A percentile compares a stretch with the other conserved stretches of the same genome.
These are phyloP conservation scores for Pythium diclinum DNA, from an alignment of 352 stramenopile species.

Conservation along the genomic window DNA sequence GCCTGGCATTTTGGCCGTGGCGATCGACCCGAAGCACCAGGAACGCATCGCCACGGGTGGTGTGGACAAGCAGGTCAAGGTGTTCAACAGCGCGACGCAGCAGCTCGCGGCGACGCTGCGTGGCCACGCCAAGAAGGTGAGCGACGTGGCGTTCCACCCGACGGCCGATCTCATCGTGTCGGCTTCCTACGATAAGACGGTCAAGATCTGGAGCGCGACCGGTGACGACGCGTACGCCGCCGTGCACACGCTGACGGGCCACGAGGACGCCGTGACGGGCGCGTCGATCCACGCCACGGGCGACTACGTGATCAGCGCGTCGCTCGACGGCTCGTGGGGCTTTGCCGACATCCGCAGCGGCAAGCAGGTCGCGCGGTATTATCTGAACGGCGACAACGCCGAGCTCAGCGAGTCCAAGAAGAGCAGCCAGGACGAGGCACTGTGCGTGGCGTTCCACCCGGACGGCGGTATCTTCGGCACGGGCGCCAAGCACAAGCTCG, in stretches of 20 bases:
- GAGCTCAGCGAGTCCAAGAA: conserved; percentile 29
- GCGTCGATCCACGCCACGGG: conserved; percentile 81
- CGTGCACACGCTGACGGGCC: conserved; percentile 56
- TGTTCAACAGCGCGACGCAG: conserved; percentile 73
- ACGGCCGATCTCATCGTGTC: conserved; percentile 66
- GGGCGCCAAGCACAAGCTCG: conserved; percentile 51
- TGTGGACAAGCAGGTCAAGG: conserved; percentile 78
- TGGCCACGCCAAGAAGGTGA: conserved; percentile 87
- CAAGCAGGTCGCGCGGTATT: conserved; percentile 45
- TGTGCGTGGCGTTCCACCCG: conserved; percentile 85
- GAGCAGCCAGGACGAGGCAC: conserved; percentile 34
- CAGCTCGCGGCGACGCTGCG: conserved; percentile 73
- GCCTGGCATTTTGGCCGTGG: conserved; percentile 56
- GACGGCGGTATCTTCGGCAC: conserved; percentile 93
- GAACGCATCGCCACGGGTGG: conserved; percentile 63
- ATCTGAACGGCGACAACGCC: conserved; percentile 42
- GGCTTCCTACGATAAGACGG: conserved; percentile 72
- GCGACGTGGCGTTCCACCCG: conserved; percentile 70
- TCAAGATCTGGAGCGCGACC: conserved; percentile 70
- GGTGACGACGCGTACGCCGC: conserved; percentile 38
- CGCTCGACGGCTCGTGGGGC: conserved; percentile 78
- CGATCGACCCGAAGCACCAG: conserved; percentile 53
- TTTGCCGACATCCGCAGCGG: conserved; percentile 79
- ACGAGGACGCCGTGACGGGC: conserved; percentile 58
- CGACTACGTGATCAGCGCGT: conserved; percentile 74